Evolutionary conservation across 2,329 filamentous ascomycete genomes (phyloP).

Genomic region (Colletotrichum incanum): DNA sequence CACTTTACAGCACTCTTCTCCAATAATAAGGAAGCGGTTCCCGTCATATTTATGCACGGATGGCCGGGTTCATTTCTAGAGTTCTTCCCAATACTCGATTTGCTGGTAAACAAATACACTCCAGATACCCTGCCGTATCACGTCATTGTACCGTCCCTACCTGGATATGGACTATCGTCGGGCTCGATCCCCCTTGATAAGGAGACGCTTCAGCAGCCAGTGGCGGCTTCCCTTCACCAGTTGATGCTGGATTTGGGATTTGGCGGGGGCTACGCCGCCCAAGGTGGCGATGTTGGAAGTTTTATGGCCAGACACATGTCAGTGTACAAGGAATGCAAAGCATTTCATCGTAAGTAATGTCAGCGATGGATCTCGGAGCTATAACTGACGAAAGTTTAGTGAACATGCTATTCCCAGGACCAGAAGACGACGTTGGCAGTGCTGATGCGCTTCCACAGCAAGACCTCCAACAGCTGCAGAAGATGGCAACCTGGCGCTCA

Average conservation of each 20-base stretch:
- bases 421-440: background rate
- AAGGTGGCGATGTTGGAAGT: slow-evolving; percentile 72
- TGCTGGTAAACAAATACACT: slow-evolving; percentile 64
- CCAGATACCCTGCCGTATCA: slow-evolving; percentile 69
- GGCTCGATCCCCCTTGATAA: slow-evolving; percentile 58
- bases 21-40: slow-evolving; percentile 62
- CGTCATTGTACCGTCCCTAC: slow-evolving; percentile 69
- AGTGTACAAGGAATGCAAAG: slow-evolving; percentile 63
- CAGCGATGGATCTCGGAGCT: accelerated
- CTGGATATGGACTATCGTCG: slow-evolving; percentile 64
- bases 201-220: slow-evolving; percentile 45
- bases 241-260: slow-evolving; percentile 70
- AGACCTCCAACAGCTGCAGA: slow-evolving; percentile 48
- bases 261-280: slow-evolving; percentile 64
- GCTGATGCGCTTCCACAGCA: slow-evolving; percentile 8
- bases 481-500: slow-evolving; percentile 55
- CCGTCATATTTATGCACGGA: slow-evolving; percentile 68
- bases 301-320: slow-evolving; percentile 60
- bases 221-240: slow-evolving; percentile 62
- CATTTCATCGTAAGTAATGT: slow-evolving; percentile 48
- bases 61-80: slow-evolving; percentile 71
- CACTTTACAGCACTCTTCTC: slow-evolving; percentile 73
- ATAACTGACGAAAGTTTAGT: background rate
- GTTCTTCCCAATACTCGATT: slow-evolving; percentile 66
- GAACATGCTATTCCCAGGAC: slow-evolving; percentile 10